Conservation (phyloP, 2,329 filamentous ascomycete species). For the Exophiala sideris region DNA sequence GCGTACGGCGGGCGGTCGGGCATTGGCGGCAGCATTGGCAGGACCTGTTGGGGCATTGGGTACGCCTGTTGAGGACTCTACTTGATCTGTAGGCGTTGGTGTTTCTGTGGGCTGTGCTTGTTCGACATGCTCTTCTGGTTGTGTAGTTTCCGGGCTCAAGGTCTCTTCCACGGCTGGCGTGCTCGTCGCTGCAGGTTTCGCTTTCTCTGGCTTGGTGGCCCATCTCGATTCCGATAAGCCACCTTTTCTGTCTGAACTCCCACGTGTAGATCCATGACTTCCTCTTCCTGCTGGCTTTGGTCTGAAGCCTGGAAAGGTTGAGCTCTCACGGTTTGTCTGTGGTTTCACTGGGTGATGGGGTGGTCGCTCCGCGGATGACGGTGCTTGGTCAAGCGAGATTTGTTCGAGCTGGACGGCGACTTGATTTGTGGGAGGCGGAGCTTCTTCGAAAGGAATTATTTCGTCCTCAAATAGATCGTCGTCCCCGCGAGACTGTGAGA, state of each 20-base stretch:
- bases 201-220: constrained; percentile 11
- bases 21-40: constrained; percentile 16
- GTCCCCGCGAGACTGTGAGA: constrained; percentile 49
- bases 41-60: constrained; percentile 4
- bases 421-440: constrained; percentile 28
- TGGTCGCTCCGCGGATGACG: not conserved
- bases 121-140: not conserved
- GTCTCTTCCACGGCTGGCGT: not conserved
- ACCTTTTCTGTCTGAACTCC: constrained; percentile 17
- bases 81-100: not conserved
- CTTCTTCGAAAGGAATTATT: constrained; percentile 43
- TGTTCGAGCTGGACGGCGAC: constrained; percentile 21
- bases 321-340: not conserved
- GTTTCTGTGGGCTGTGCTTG: constrained; percentile 7
- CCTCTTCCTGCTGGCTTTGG: constrained; percentile 17
- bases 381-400: constrained; percentile 14
- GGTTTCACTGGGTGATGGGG: not conserved
- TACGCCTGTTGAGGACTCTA: not conserved
- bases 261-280: constrained; percentile 6
- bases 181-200: not conserved
- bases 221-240: constrained; percentile 28
- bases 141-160: not conserved
- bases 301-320: constrained; percentile 2
- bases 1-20: constrained; percentile 45
- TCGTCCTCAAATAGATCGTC: constrained; percentile 52